A percentile compares a stretch with the other conserved stretches of the same genome.
phyloP scores from a whole-genome alignment of 2,329 filamentous ascomycete species.

The Pleoardoris graminearum region DNA sequence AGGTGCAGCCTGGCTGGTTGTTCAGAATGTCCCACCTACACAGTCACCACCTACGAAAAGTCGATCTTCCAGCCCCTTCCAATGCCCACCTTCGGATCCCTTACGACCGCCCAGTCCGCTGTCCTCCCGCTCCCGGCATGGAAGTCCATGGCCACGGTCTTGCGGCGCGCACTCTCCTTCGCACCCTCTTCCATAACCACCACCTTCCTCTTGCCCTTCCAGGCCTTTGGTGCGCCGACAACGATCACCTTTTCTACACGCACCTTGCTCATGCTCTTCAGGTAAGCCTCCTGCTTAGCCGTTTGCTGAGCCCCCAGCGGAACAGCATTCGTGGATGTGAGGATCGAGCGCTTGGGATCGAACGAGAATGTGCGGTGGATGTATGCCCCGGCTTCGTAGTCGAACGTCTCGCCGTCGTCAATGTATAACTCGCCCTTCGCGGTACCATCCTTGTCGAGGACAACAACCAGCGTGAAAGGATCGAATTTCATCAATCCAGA shows the following conservation, averaged over 20 bases:
- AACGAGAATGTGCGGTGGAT: conserved; percentile 83
- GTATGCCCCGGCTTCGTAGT: conserved; percentile 82
- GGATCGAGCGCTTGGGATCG: conserved; percentile 54
- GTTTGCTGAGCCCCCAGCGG: conserved; percentile 51
- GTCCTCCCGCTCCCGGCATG: conserved; percentile 56
- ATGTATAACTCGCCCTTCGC: conserved; percentile 84
- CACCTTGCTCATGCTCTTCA: conserved; percentile 78
- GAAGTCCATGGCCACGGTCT: conserved; percentile 64
- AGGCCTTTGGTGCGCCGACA: conserved; percentile 74
- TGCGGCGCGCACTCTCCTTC: conserved; percentile 48
- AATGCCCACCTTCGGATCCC: conserved; percentile 65
- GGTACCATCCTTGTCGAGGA: conserved; percentile 67
- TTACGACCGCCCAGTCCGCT: conserved; percentile 66
- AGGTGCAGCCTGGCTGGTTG: background rate
- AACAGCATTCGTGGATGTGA: conserved; percentile 65
- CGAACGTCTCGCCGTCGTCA: conserved; percentile 92
- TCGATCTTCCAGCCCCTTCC: conserved; percentile 66
- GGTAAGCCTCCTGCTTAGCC: conserved; percentile 70
- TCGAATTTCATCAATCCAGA: conserved; percentile 90
- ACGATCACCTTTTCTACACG: conserved; percentile 82
- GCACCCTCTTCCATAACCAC: conserved; percentile 65
- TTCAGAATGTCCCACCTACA: background rate
- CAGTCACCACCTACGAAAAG: conserved; percentile 41
- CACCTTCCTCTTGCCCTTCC: conserved; percentile 67
- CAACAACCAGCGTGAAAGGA: conserved; percentile 88